Evolutionary conservation across 2,329 filamentous ascomycete genomes (phyloP).

Genomic region (Plectosphaerella plurivora): DNA sequence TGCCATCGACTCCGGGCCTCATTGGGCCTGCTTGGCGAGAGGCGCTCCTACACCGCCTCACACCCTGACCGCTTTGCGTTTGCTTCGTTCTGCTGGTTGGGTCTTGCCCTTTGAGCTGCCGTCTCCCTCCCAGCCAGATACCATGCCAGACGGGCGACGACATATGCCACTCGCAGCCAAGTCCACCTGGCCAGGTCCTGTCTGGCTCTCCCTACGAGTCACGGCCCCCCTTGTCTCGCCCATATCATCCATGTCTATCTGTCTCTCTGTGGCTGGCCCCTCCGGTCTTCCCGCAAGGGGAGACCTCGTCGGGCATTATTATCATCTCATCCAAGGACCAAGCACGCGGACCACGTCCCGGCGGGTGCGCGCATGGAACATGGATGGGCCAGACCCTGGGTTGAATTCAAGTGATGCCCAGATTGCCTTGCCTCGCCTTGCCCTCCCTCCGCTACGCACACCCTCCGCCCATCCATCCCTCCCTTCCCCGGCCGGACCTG

Average conservation of each 20-base stretch:
- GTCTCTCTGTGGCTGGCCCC: too few relatives aligned
- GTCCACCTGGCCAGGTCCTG: background rate
- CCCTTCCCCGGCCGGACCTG: background rate
- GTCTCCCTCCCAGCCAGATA: background rate
- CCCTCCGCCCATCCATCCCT: background rate
- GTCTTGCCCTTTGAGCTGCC: too few relatives aligned
- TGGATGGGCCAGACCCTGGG: background rate
- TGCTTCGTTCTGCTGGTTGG: background rate
- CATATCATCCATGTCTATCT: too few relatives aligned
- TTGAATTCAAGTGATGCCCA: background rate
- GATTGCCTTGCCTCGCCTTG: background rate
- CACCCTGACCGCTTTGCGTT: background rate
- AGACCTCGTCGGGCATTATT: background rate
- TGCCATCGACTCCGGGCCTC: slow-evolving; percentile 3
- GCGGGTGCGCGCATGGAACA: background rate
- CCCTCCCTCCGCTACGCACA: background rate
- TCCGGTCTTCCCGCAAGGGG: too few relatives aligned
- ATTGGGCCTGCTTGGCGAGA: slow-evolving; percentile 10
- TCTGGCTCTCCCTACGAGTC: too few relatives aligned
- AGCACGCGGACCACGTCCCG: background rate
- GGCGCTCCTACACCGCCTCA: slow-evolving; percentile 13
- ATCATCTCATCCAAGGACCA: background rate
- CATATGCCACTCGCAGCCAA: background rate
- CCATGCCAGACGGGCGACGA: background rate
- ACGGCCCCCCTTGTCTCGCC: too few relatives aligned